phyloP scores from a whole-genome alignment of 345 rosid genomes.

The Ceriops tagal region DNA sequence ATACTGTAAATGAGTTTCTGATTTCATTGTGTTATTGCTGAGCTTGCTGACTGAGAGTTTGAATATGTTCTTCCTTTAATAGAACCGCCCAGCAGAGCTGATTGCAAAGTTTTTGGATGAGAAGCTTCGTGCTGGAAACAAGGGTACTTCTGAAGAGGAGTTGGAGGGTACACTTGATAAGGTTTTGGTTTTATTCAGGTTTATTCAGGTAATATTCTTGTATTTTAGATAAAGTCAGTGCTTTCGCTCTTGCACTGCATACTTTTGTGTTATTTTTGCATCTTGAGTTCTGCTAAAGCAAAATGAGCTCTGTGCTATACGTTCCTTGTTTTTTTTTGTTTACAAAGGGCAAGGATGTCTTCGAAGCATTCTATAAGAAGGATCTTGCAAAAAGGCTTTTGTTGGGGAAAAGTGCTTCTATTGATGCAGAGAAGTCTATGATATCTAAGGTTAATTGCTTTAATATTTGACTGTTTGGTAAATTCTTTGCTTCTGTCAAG shows the following conservation, averaged over 20 bases:
- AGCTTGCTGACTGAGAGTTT: conserved; percentile 14
- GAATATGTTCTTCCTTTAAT: conserved; percentile 25
- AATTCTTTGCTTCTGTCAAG: not conserved
- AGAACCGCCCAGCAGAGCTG: conserved; percentile 98
- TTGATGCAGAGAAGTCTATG: conserved; percentile 99
- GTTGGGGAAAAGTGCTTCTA: conserved; percentile 96
- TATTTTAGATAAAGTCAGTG: conserved; percentile 10
- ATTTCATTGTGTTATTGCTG: not conserved
- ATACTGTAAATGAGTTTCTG: not conserved
- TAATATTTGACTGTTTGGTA: not conserved
- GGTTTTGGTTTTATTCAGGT: conserved; percentile 94
- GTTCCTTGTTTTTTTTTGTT: conserved; percentile 1
- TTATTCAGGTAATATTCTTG: conserved; percentile 67
- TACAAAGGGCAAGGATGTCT: conserved; percentile 90
- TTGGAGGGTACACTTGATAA: conserved; percentile 95
- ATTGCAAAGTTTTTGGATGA: conserved; percentile 98
- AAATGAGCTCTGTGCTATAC: conserved; percentile 18
- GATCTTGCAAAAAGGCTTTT: conserved; percentile 95
- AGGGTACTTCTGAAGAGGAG: conserved; percentile 99
- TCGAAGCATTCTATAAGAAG: conserved; percentile 97
- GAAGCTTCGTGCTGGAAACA: conserved; percentile 98
- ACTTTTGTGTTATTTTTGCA: not conserved
- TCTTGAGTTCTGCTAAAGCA: conserved; percentile 12
- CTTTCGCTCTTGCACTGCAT: conserved; percentile 1
- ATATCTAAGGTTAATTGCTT: conserved; percentile 68